Evolutionary conservation across 73 alveolate species (phyloP).

Genomic region (Uronychia setigera): DNA sequence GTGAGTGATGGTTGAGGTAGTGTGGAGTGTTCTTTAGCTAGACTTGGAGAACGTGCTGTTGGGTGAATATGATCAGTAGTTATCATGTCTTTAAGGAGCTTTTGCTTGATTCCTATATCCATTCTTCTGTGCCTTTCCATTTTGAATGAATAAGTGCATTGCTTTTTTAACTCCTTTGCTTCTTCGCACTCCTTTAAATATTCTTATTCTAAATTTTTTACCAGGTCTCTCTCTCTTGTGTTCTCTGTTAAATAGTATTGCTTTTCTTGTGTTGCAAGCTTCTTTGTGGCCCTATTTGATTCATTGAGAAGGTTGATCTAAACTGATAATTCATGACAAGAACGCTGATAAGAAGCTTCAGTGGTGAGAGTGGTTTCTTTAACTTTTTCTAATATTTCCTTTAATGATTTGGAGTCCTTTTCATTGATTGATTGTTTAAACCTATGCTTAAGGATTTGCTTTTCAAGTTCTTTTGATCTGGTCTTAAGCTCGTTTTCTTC

Average conservation of each 20-base stretch:
- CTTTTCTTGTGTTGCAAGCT: neutral
- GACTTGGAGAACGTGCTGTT: neutral
- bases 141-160: neutral
- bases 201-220: neutral
- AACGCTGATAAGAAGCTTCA: neutral
- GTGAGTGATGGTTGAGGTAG: too few relatives aligned
- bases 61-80: neutral
- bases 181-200: neutral
- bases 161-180: neutral
- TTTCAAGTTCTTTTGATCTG: neutral
- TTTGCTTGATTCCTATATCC: neutral
- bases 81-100: neutral
- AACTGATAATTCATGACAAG: neutral
- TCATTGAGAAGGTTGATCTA: neutral
- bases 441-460: neutral
- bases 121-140: neutral
- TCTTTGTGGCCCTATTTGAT: neutral
- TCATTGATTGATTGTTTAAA: neutral
- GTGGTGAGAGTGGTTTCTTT: neutral
- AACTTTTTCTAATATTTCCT: neutral
- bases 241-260: neutral
- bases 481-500: neutral
- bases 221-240: neutral
- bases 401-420: neutral
- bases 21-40: neutral